Evolutionary conservation across 768 basidiomycete genomes (phyloP).

Genomic region (Tylopilus sp.): DNA sequence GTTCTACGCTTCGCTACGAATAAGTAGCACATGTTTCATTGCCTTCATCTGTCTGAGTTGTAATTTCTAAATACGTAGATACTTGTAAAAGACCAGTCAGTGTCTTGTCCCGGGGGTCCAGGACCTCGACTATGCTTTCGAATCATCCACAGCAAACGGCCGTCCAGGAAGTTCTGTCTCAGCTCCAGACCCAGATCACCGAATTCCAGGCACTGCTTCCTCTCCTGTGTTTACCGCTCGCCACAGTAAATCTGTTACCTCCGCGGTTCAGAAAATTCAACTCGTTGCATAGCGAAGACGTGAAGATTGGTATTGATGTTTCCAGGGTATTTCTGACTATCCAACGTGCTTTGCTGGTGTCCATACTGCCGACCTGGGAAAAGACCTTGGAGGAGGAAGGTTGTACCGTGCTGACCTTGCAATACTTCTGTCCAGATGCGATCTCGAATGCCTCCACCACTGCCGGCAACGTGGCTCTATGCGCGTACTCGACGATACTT

Average conservation of each 20-base stretch:
- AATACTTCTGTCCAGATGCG: slow-evolving; percentile 72
- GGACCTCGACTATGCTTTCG: slow-evolving; percentile 7
- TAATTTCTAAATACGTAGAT: neutral
- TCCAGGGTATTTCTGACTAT: slow-evolving; percentile 45
- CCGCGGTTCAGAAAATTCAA: slow-evolving; percentile 49
- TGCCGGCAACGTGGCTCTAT: slow-evolving; percentile 52
- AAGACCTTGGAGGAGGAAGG: slow-evolving; percentile 47
- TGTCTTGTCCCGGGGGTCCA: neutral
- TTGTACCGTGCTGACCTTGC: slow-evolving; percentile 46
- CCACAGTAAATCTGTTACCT: slow-evolving; percentile 54
- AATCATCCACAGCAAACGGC: slow-evolving; percentile 3
- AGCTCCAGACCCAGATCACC: slow-evolving; percentile 44
- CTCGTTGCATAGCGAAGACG: slow-evolving; percentile 27
- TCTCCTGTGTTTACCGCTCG: slow-evolving; percentile 59
- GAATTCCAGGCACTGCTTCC: slow-evolving; percentile 50
- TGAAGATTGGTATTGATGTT: slow-evolving; percentile 23
- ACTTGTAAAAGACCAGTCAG: neutral
- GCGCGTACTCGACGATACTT: slow-evolving; percentile 65
- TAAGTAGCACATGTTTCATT: too few species aligned
- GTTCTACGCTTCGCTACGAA: neutral
- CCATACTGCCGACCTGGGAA: slow-evolving; percentile 71
- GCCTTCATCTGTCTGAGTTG: too few species aligned
- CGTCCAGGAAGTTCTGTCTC: slow-evolving; percentile 38
- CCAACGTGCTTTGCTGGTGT: slow-evolving; percentile 63
- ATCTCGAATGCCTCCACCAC: slow-evolving; percentile 48